Conservation (phyloP, 306 rosid genomes). For the Echinosophora koreensis region DNA sequence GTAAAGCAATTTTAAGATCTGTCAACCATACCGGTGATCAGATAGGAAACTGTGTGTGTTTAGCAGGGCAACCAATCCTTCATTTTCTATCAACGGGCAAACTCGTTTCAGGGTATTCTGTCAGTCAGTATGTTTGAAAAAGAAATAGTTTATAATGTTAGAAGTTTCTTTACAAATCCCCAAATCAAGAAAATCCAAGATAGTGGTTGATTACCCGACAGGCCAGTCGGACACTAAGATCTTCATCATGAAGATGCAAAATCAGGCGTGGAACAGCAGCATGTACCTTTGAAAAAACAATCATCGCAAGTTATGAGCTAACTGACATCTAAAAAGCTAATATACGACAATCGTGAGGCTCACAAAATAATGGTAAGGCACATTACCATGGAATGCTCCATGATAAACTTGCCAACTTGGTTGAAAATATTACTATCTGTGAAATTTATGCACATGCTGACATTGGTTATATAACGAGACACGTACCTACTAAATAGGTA, state of each 20-base stretch:
- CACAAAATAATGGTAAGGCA: constrained; percentile 27
- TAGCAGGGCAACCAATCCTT: constrained; percentile 60
- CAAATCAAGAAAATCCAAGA: constrained; percentile 45
- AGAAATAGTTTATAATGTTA: constrained; percentile 35
- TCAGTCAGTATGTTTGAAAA: constrained; percentile 19
- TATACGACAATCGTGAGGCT: constrained; percentile 21
- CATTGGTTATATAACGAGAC: constrained; percentile 15
- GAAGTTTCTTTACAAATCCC: constrained; percentile 28
- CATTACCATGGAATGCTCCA: neutral
- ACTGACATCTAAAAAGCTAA: constrained; percentile 8
- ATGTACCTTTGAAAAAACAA: constrained; percentile 68
- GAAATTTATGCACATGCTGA: neutral
- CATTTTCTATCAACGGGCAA: constrained; percentile 75
- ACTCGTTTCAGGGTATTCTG: constrained; percentile 80
- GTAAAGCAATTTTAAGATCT: constrained; percentile 26
- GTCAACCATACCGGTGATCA: constrained; percentile 76
- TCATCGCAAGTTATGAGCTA: constrained; percentile 36
- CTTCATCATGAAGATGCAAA: constrained; percentile 89
- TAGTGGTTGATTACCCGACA: constrained; percentile 81
- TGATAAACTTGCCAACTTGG: constrained; percentile 26
- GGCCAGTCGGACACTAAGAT: constrained; percentile 75
- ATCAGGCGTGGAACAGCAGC: constrained; percentile 87
- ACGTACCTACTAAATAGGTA: neutral
- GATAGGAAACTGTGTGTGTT: constrained; percentile 78
- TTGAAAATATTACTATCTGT: neutral